Evolutionary conservation across 805 yeast species (phyloP).

Genomic region (Scheffersomyces spartinae): DNA sequence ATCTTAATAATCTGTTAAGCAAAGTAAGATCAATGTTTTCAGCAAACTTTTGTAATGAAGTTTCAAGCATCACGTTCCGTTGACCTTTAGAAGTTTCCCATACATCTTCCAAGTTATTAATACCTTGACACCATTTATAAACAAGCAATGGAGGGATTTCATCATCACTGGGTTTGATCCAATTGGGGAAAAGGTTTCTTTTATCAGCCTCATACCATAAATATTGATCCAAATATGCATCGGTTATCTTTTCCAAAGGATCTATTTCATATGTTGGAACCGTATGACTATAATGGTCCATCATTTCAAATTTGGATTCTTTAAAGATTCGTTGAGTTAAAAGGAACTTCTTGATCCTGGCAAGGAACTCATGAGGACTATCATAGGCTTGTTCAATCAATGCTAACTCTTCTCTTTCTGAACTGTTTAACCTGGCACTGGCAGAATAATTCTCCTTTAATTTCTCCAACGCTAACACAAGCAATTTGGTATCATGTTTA

Average conservation of each 20-base stretch:
- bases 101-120: slow-evolving; percentile 63
- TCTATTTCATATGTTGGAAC: slow-evolving; percentile 83
- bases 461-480: slow-evolving; percentile 81
- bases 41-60: slow-evolving; percentile 54
- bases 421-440: slow-evolving; percentile 66
- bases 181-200: slow-evolving; percentile 79
- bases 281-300: slow-evolving; percentile 78
- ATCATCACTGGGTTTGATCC: slow-evolving; percentile 92
- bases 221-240: slow-evolving; percentile 91
- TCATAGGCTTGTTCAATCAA: slow-evolving; percentile 94
- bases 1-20: slow-evolving; percentile 65
- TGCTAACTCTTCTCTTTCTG: slow-evolving; percentile 87
- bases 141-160: slow-evolving; percentile 89
- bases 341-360: slow-evolving; percentile 69
- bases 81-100: slow-evolving; percentile 76
- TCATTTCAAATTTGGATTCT: slow-evolving; percentile 78
- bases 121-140: slow-evolving; percentile 89
- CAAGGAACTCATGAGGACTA: slow-evolving; percentile 87
- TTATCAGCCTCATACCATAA: slow-evolving; percentile 93
- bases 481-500: slow-evolving; percentile 84
- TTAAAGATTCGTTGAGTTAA: slow-evolving; percentile 87
- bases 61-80: slow-evolving; percentile 74
- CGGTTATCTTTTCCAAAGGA: slow-evolving; percentile 90
- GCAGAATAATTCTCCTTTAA: slow-evolving; percentile 72
- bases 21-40: slow-evolving; percentile 86